A percentile compares a stretch with the other conserved stretches of the same genome.
Evolutionary conservation across 2,329 filamentous ascomycete genomes (phyloP).

Genomic region (Fonsecaea nubica): DNA sequence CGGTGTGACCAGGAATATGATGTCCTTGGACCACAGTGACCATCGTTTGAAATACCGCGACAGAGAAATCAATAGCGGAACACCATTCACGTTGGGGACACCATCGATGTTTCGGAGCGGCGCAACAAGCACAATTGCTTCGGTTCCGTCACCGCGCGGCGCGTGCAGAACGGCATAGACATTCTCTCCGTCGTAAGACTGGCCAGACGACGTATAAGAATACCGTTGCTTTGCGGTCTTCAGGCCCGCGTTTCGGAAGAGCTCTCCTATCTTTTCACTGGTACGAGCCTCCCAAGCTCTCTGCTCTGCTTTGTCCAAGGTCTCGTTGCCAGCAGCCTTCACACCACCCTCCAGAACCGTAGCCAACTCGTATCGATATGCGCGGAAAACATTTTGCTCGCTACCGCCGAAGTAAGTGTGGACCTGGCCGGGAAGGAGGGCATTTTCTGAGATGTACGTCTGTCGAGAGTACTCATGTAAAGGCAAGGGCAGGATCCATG

Average conservation of each 20-base stretch:
- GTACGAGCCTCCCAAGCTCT: constrained; percentile 34
- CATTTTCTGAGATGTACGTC: constrained; percentile 98
- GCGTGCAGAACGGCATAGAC: constrained; percentile 92
- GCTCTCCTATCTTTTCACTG: constrained; percentile 70
- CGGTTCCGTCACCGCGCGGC: constrained; percentile 92
- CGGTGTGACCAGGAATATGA: constrained; percentile 86
- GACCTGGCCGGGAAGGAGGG: constrained; percentile 91
- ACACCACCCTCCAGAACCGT: constrained; percentile 42
- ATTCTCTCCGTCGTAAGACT: constrained; percentile 80
- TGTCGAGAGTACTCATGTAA: constrained; percentile 87
- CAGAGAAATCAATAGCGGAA: constrained; percentile 83
- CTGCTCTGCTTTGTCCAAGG: constrained; percentile 43
- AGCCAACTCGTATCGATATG: constrained; percentile 84
- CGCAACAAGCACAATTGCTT: constrained; percentile 91
- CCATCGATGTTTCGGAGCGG: constrained; percentile 84
- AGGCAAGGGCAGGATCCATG: constrained; percentile 88
- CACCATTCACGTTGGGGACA: constrained; percentile 81
- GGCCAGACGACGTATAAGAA: constrained; percentile 79
- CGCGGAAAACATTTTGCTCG: constrained; percentile 92
- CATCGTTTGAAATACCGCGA: constrained; percentile 96
- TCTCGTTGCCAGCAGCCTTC: constrained; percentile 49
- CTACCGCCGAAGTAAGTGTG: constrained; percentile 97
- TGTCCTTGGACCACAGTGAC: constrained; percentile 99
- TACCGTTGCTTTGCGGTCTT: constrained; percentile 90
- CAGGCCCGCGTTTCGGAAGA: constrained; percentile 78